phyloP scores from a whole-genome alignment of 257 asterid species.

The Solanum lignicaule region DNA sequence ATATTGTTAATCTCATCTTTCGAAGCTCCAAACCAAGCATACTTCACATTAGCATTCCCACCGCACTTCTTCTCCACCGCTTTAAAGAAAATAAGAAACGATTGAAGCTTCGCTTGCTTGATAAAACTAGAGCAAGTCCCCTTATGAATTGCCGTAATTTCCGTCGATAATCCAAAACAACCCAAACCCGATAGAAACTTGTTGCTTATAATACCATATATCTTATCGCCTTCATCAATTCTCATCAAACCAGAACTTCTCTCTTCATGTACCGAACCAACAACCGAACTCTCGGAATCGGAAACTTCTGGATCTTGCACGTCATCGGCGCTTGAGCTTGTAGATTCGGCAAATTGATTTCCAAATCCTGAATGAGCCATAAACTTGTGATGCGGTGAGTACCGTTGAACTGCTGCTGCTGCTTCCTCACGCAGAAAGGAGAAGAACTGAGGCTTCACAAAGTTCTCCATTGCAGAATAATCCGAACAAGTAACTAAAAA shows the following conservation, averaged over 20 bases:
- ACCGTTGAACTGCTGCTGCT: background rate
- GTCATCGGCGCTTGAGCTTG: background rate
- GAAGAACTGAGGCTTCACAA: background rate
- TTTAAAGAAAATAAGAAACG: slow-evolving; percentile 1
- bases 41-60: slow-evolving; percentile 5
- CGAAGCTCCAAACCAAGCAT: slow-evolving; percentile 10
- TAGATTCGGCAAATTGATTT: background rate
- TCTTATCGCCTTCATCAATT: background rate
- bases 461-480: background rate
- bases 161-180: background rate
- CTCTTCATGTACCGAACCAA: background rate
- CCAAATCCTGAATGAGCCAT: background rate
- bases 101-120: slow-evolving; percentile 6
- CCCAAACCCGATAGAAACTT: background rate
- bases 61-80: slow-evolving; percentile 2
- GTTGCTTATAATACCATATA: background rate
- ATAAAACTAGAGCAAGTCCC: background rate
- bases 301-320: background rate
- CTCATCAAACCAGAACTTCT: background rate
- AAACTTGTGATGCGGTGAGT: background rate
- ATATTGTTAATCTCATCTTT: background rate
- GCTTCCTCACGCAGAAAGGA: background rate
- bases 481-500: background rate
- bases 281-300: background rate
- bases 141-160: background rate